phyloP scores from a whole-genome alignment of 2,329 filamentous ascomycete genomes.

The Cladophialophora yegresii region DNA sequence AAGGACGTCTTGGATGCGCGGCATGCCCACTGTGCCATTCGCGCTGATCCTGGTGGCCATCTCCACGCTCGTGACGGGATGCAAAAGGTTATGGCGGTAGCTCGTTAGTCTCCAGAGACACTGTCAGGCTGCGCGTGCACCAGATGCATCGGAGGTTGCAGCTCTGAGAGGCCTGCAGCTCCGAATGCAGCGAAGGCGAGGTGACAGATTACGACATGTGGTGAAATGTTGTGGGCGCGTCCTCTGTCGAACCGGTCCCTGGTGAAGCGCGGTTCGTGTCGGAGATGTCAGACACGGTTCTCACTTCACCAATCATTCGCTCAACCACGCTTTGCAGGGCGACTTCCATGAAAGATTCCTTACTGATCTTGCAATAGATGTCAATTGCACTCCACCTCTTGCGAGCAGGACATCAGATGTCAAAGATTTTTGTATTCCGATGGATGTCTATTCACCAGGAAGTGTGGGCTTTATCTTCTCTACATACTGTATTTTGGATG shows the following conservation, averaged over 20 bases:
- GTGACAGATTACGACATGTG: not conserved
- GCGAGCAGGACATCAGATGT: not conserved
- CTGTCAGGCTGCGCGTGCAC: not conserved
- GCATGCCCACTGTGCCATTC: constrained; percentile 66
- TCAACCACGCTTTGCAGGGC: not conserved
- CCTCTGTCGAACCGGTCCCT: not conserved
- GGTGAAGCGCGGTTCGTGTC: not conserved
- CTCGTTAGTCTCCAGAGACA: not conserved
- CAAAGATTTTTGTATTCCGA: not conserved
- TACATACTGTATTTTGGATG: not conserved
- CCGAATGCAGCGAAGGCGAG: not conserved
- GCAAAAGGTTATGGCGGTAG: not conserved
- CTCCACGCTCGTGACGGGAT: not conserved
- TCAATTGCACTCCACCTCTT: too few species aligned
- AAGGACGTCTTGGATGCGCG: constrained; percentile 85
- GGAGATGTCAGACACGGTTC: not conserved
- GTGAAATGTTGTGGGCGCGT: not conserved
- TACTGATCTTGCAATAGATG: not conserved
- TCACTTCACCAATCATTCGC: not conserved
- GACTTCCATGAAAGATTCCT: not conserved
- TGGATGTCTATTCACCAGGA: not conserved
- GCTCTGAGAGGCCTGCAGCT: not conserved
- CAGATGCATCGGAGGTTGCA: not conserved
- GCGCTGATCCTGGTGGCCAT: constrained; percentile 44
- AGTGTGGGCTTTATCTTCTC: not conserved